Evolutionary conservation across 331 rosid species (phyloP).

Genomic region (Malus hybrid): DNA sequence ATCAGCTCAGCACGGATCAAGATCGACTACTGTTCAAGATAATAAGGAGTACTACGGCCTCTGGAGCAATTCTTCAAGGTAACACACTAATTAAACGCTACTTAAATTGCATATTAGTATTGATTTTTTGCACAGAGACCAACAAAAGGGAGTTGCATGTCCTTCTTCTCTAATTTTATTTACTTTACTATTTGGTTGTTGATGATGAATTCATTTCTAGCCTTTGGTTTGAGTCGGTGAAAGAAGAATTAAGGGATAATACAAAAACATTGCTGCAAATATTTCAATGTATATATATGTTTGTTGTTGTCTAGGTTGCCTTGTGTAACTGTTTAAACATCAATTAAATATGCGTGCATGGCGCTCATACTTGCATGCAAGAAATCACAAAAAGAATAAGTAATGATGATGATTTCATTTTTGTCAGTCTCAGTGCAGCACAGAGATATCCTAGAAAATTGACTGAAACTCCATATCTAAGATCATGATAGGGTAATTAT

Average conservation of each 20-base stretch:
- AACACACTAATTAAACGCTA: constrained; percentile 1
- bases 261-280: too few species aligned
- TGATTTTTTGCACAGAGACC: not conserved
- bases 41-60: constrained; percentile 51
- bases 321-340: not conserved
- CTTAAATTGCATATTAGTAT: not conserved
- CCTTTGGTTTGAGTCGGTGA: not conserved
- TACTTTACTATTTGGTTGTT: not conserved
- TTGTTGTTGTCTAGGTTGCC: not conserved
- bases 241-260: not conserved
- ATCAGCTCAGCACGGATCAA: constrained; percentile 34
- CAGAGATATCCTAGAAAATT: not conserved
- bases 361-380: constrained; percentile 12
- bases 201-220: not conserved
- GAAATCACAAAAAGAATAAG: constrained; percentile 41
- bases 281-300: not conserved
- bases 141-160: not conserved
- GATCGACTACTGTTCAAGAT: constrained; percentile 49
- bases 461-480: not conserved
- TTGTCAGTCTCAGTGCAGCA: constrained; percentile 32
- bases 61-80: constrained; percentile 95
- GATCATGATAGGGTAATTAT: constrained; percentile 75
- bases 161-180: not conserved
- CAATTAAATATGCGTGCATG: not conserved
- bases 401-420: constrained; percentile 35